phyloP scores from a whole-genome alignment of 108 stramenopile genomes.

The Pseudonitzschia delicatissima region DNA sequence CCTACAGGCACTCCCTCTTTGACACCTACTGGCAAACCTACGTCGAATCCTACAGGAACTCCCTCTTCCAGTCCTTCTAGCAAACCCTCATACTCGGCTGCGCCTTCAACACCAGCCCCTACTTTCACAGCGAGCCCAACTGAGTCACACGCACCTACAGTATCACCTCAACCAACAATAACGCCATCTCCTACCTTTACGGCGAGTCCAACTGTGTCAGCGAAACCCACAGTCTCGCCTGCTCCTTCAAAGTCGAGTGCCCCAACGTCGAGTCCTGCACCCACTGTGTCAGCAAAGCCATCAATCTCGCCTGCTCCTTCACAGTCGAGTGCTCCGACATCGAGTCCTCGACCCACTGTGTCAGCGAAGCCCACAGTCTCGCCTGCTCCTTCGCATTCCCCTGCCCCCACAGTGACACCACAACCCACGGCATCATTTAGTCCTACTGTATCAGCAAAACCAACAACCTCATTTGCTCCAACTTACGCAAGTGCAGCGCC shows the following conservation, averaged over 20 bases:
- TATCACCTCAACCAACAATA: not conserved
- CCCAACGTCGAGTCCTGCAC: not conserved
- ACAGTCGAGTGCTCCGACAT: not conserved
- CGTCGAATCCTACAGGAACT: constrained; percentile 5
- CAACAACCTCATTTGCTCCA: not conserved
- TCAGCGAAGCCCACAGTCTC: not conserved
- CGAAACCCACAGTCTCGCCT: not conserved
- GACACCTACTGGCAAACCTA: not conserved
- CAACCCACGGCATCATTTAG: not conserved
- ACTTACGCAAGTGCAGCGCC: not conserved
- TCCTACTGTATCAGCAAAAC: not conserved
- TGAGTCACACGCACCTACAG: not conserved
- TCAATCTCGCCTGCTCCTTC: not conserved
- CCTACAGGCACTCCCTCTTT: constrained; percentile 8
- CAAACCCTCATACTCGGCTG: not conserved
- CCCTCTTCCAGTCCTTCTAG: not conserved
- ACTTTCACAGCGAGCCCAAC: not conserved
- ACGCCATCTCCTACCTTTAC: not conserved
- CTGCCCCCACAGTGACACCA: constrained; percentile 16
- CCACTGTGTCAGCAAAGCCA: not conserved
- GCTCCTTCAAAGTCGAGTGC: constrained; percentile 1
- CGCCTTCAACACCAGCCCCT: not conserved
- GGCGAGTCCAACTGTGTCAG: not conserved
- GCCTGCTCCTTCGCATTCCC: not conserved
- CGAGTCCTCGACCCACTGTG: not conserved